Base-by-base conservation (phyloP, 228 moss, liverwort and hornwort species). In the Sphagnum magellanicum region DNA sequence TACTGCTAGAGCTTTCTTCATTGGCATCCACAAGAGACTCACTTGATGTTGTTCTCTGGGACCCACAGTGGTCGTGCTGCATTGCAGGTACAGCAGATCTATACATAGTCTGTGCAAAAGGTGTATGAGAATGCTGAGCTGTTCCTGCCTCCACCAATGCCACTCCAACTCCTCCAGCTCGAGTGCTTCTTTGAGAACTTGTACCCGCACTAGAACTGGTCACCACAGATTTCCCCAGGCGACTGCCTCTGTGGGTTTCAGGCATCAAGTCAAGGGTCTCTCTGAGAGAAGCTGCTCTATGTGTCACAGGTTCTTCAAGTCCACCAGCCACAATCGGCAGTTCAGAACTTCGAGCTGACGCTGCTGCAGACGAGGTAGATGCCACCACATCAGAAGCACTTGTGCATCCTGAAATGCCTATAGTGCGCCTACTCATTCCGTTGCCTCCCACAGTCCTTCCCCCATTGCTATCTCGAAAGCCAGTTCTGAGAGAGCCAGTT, bases 1-100 rank as follows among this genome's bases (percentile, higher is more conserved):
- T 89, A 71, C 81, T 84, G 72, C 78, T 82, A 14, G 86, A 81
- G 51, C 75, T 68, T 17, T 68, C 82, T 73, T 83, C 70, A 68
- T 86, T 84, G 66, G 91, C 75, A 79, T 87, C 87, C 72, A 83
- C 75, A 51, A 76, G 72, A 64, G 78, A 81, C 32, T 89, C 85
- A 48, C 73, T 67, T 60, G 79, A 61, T 59, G 79, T 63, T 60
- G 74, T 72, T 63, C 85, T 83, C 60, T 78, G 83, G 10, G 89
- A 75, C 59, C 70, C 74, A 66, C 82, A 76, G 63, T 79, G 75
- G 66, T 91, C 91, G 53, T 8, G 55, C 55, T 55, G 55, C 12
- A 80, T 87, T 14, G 85, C 83, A 46, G 89, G 87, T 74, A 86
- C 76, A 51, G 84, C 85, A 32, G 32, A 32, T 72, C 89, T 85